A percentile compares a stretch with the other conserved stretches of the same genome.
Evolutionary conservation across 2,329 filamentous ascomycete genomes (phyloP).

Genomic region (Botrytis medusae): DNA sequence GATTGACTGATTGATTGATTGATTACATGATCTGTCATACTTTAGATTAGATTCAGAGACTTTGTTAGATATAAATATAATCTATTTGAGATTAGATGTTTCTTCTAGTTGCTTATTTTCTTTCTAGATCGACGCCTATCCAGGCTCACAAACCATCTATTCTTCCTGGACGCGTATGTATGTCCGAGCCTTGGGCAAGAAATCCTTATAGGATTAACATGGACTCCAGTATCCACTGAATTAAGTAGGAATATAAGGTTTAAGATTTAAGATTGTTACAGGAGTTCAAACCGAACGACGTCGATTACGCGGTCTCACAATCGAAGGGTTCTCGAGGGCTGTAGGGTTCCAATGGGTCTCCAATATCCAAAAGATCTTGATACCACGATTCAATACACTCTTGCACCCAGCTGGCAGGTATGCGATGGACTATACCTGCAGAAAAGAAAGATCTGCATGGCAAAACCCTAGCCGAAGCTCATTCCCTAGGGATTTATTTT

Average conservation of each 20-base stretch:
- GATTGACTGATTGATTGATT: neutral
- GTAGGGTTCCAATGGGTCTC: neutral
- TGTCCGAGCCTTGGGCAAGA: neutral
- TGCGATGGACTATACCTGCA: neutral
- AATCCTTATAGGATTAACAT: neutral
- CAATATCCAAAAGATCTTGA: neutral
- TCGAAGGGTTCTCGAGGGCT: neutral
- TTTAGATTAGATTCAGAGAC: too few relatives aligned
- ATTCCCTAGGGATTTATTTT: neutral
- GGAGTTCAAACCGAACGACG: neutral
- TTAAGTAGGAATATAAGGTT: neutral
- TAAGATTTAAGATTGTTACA: neutral
- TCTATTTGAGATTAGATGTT: neutral
- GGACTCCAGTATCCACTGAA: neutral
- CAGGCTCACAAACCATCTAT: neutral
- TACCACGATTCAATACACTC: too few relatives aligned
- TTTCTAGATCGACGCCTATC: neutral
- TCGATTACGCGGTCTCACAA: neutral
- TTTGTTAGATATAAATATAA: neutral
- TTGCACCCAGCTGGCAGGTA: neutral
- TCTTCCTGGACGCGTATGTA: neutral
- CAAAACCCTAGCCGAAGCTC: neutral
- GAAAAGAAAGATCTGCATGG: neutral
- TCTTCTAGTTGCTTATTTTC: neutral
- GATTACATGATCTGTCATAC: conserved; percentile 1